These are phyloP conservation scores for Yamadazyma membranifaciens DNA, from an alignment of 1,139 yeast genomes.

Conservation along the genomic window DNA sequence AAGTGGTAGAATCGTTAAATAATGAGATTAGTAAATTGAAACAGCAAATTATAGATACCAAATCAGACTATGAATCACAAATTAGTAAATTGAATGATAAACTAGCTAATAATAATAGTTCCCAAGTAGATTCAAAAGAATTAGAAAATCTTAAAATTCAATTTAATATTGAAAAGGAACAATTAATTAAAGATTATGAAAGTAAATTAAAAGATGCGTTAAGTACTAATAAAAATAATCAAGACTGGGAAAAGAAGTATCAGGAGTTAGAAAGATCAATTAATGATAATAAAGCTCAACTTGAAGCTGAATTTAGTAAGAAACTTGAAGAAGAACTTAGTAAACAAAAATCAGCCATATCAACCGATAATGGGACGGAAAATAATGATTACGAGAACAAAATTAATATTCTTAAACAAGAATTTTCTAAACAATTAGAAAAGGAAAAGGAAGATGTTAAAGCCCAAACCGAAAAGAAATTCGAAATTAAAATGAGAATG, in stretches of 20 bases:
- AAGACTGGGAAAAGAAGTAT: slow-evolving; percentile 14
- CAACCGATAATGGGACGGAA: slow-evolving; percentile 6
- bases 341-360: slow-evolving; percentile 7
- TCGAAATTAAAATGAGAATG: slow-evolving; percentile 42
- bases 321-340: slow-evolving; percentile 17
- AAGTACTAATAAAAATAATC: slow-evolving; percentile 1
- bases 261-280: slow-evolving; percentile 21
- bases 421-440: slow-evolving; percentile 29
- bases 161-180: slow-evolving; percentile 13
- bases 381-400: slow-evolving; percentile 19
- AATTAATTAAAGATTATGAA: slow-evolving; percentile 13
- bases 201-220: slow-evolving; percentile 9
- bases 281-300: slow-evolving; percentile 17
- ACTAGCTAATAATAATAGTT: slow-evolving; percentile 11
- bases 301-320: slow-evolving; percentile 21
- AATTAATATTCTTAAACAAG: slow-evolving; percentile 25
- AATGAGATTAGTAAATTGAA: slow-evolving; percentile 19
- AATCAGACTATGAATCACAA: slow-evolving; percentile 9
- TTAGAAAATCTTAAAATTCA: slow-evolving; percentile 14
- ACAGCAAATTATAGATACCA: slow-evolving; percentile 13
- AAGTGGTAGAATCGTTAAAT: slow-evolving; percentile 24
- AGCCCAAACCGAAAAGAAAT: slow-evolving; percentile 37
- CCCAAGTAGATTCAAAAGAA: slow-evolving; percentile 11
- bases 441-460: slow-evolving; percentile 30
- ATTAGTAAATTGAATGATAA: slow-evolving; percentile 15